Conservation (phyloP, 163 green algal genomes). For the Chlamydomonas reinhardtii region DNA sequence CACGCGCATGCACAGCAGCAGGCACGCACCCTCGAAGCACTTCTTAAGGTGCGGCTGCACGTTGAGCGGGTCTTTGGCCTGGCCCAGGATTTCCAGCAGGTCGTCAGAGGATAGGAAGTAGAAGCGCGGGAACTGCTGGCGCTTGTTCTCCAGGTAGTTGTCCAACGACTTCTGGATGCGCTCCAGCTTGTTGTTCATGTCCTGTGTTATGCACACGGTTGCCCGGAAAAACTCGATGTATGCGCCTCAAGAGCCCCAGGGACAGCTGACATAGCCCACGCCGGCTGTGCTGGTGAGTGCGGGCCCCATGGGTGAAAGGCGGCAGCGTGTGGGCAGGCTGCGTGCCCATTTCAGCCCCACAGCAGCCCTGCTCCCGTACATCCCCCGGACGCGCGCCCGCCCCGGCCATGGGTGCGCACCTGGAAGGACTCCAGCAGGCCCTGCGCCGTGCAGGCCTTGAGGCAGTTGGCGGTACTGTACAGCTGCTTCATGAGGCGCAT, state of each 20-base stretch:
- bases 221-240: too few species aligned
- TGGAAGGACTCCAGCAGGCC: slow-evolving; percentile 82
- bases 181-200: slow-evolving; percentile 90
- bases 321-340: too few species aligned
- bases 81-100: slow-evolving; percentile 91
- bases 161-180: slow-evolving; percentile 91
- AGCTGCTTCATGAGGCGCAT: slow-evolving; percentile 78
- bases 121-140: slow-evolving; percentile 89
- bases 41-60: slow-evolving; percentile 91
- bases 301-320: too few species aligned
- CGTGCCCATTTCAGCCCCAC: too few species aligned
- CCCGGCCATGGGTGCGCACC: slow-evolving; percentile 32
- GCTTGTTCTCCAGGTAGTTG: slow-evolving; percentile 92
- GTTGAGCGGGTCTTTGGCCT: slow-evolving; percentile 88
- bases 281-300: too few species aligned
- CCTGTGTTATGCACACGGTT: too few species aligned
- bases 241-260: too few species aligned
- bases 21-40: slow-evolving; percentile 85
- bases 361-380: too few species aligned
- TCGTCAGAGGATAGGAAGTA: slow-evolving; percentile 93
- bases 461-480: slow-evolving; percentile 63
- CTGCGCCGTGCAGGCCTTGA: slow-evolving; percentile 66
- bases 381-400: too few species aligned
- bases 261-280: too few species aligned
- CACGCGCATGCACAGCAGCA: neutral